Evolutionary conservation across 345 rosid species (phyloP).

Genomic region (Sapria himalayana): DNA sequence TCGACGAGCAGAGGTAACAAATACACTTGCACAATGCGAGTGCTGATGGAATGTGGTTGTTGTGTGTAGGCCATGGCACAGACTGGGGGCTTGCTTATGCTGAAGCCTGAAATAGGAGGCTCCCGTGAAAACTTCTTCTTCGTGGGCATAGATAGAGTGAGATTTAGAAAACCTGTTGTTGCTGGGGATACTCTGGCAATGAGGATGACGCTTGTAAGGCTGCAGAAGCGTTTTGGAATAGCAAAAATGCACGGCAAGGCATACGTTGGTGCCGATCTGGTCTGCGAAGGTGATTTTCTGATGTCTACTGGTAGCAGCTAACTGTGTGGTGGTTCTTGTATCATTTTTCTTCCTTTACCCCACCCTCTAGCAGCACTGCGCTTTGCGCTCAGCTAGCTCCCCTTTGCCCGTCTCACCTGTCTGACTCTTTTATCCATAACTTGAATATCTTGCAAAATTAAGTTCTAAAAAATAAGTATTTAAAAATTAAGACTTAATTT

Average conservation of each 20-base stretch:
- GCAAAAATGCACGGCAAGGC: constrained; percentile 99
- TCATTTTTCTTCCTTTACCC: too few species aligned
- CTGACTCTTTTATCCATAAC: too few species aligned
- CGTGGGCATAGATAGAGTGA: constrained; percentile 80
- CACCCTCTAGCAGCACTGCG: too few species aligned
- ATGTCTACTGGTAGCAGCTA: constrained; percentile 48
- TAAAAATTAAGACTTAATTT: too few species aligned
- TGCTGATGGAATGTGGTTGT: constrained; percentile 5
- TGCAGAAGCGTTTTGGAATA: constrained; percentile 75
- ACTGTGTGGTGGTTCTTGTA: neutral
- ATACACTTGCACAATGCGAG: neutral
- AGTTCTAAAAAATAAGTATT: too few species aligned
- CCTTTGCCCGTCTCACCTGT: too few species aligned
- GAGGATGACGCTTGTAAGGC: constrained; percentile 80
- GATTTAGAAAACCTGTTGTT: constrained; percentile 89
- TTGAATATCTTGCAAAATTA: too few species aligned
- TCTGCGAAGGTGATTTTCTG: constrained; percentile 83
- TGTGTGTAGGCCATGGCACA: constrained; percentile 78
- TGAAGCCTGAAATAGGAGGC: constrained; percentile 82
- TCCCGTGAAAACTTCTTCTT: constrained; percentile 67
- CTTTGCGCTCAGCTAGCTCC: too few species aligned
- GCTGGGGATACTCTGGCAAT: constrained; percentile 94
- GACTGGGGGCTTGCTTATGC: constrained; percentile 83
- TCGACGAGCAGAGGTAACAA: too few species aligned
- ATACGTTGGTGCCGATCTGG: constrained; percentile 63